phyloP scores from a whole-genome alignment of 2,329 filamentous ascomycete genomes.

The Talaromyces albobiverticillius region DNA sequence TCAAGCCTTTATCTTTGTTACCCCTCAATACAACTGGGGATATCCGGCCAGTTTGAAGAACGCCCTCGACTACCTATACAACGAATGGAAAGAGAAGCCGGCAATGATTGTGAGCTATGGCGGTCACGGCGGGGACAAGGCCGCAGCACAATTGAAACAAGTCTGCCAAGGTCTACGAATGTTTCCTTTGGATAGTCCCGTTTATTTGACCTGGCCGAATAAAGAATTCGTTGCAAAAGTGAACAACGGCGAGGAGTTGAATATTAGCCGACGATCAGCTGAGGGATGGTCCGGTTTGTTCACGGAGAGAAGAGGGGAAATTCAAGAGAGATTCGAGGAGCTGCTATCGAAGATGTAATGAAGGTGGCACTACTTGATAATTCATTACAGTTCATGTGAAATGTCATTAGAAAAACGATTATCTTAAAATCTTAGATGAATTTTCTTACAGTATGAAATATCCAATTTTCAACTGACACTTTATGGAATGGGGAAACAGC shows the following conservation, averaged over 20 bases:
- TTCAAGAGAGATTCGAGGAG: conserved; percentile 4
- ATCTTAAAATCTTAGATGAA: too few relatives aligned
- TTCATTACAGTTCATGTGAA: too few relatives aligned
- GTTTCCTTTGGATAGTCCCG: not conserved
- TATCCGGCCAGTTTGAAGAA: conserved; percentile 54
- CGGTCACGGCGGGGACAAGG: conserved; percentile 27
- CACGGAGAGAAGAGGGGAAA: not conserved
- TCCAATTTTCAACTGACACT: too few relatives aligned
- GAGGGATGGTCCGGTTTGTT: not conserved
- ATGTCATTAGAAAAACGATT: too few relatives aligned
- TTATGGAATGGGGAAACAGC: too few relatives aligned
- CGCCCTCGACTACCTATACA: conserved; percentile 56
- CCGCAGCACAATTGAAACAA: conserved; percentile 4
- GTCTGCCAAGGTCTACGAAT: conserved; percentile 10
- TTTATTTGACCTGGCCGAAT: conserved; percentile 5
- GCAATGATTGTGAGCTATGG: conserved; percentile 53
- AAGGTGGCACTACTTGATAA: too few relatives aligned
- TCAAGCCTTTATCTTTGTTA: conserved; percentile 32
- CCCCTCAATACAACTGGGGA: conserved; percentile 51
- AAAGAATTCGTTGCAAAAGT: not conserved
- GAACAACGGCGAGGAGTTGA: not conserved
- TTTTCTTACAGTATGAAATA: too few relatives aligned
- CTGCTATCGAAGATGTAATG: not conserved
- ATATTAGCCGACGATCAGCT: not conserved
- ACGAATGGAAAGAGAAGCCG: conserved; percentile 56